Evolutionary conservation across 2,329 filamentous ascomycete genomes (phyloP), one percentile per base, ranked within the genome.

Genomic region (Stemphylium lycopersici): DNA sequence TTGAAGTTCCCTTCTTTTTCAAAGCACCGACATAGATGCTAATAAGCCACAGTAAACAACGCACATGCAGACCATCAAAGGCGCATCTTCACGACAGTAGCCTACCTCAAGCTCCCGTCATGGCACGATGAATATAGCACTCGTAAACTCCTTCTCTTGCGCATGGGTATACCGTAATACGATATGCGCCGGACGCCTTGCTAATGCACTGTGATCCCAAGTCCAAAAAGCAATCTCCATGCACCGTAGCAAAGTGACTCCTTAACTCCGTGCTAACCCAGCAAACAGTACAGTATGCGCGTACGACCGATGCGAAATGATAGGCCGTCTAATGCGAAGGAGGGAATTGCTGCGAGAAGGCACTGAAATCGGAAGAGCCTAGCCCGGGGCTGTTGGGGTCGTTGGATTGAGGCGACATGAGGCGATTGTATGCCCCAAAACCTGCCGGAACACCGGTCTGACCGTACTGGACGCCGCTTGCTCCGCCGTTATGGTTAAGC

Each of bases 321-420:
- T 22, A 20, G 38, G 26, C 31, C 16, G 34, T 13, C 36, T 53
- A 56, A 46, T 41, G 40, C 11, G 33, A 42, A n/a, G 31, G 37
- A 26, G 55, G 58, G 4, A 61, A 46, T 31, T 61, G 60, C 29
- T 61, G 55, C 41, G 57, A 45, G 37, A 63, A 63, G 39, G 53
- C 34, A 46, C 40, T 52, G 15, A 43, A 48, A 24, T 61, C 59
- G 22, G 48, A 37, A 11, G 40, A 36, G 15, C 48, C 48, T 13
- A 44, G 37, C 22, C 43, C 51, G 16, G 52, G 34, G 20, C 49
- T 43, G 47, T 52, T 45, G 40, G 47, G 46, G 36, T 52, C 50
- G 47, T 45, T 40, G 13, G 47, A 40, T 7, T 38, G 47, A 31
- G 51, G 45, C 8, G 51, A 41, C 32, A 41, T 31, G 18, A 49